Base-by-base conservation (phyloP, 768 basidiomycete genomes). In the Postia placenta region DNA sequence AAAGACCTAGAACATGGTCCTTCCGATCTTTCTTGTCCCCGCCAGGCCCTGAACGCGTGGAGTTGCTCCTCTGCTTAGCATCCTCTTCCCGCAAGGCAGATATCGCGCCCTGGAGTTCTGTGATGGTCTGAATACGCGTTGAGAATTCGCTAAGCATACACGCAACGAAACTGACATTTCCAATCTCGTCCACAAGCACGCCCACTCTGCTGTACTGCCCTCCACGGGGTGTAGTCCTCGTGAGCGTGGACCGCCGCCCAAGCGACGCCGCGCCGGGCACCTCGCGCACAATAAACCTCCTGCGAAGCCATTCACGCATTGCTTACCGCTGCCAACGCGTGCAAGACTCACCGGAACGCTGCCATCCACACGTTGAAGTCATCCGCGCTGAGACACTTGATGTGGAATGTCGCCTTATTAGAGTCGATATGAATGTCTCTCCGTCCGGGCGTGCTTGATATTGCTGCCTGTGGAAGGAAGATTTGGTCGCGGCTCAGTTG, bases 361-460 rank as follows among this genome's bases (percentile, higher is more conserved):
- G 69, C 54, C 78, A 87, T 85, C 89, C 89, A 92, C 42, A 60
- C 67, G 42, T 80, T 68, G 55, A 88, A 91, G 59, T 92, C 89
- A 7, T 80, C 78, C 15, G 67, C 66, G 41, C 69, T 81, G n/a
- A 88, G 66, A 61, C 86, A 88, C 64, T 84, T 87, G 53, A 92
- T 77, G 64, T 92, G 89, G 61, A 91, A 92, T 0, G 86, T 91
- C 23, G 83, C 83, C 38, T 72, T 80, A 57, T 71, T 75, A 2
- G 85, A 81, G 59, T 92, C 89, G 42, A 92, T 72, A 57, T 90
- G 87, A 43, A 92, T 87, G 58, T 91, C 85, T 62, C 76, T 87
- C 51, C 83, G 78, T 3, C 83, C 83, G n/a, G 72, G 71, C 4
- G 79, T 73, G 17, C 85, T 87, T 19, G 87, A 81, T 51, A 92